Base-by-base conservation (phyloP, 2,329 filamentous ascomycete species). In the Diaporthe velutina region DNA sequence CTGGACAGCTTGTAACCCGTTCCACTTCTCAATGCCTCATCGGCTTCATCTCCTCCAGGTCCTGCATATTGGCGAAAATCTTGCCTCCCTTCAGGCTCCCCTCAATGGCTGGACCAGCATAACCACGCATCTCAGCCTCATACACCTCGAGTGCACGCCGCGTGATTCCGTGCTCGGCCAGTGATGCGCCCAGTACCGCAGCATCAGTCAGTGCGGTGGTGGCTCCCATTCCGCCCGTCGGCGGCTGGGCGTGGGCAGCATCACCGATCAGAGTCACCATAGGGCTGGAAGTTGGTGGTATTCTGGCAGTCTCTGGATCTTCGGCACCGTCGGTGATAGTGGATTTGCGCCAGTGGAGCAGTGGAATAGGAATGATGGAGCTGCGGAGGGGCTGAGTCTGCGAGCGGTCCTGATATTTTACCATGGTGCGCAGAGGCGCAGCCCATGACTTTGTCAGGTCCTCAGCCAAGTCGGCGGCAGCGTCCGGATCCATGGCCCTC, bases 251-350 rank as follows among this genome's bases (percentile, higher is more conserved):
- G 42, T 66, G 61, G 28, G 61, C 61, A n/a, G 61, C 61, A 19
- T 66, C 61, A 22, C 61, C 61, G 30, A 66, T 66, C 38, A 66
- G 61, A 19, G 61, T 66, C 19, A 66, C 61, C 61, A 66, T 66
- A 1, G 61, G 61, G 13, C 42, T 50, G 12, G 30, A 17, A 3
- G 17, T 15, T 25, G 60, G 10, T 10, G 60, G 50, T 10, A 15
- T 10, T 22, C 9, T 25, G 5, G 30, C 28, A 1, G 30, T 3
- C 13, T 3, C 60, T 17, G 60, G 50, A 6, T 2, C 61, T 50
- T 50, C 28, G 2, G 6, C 13, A 13, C 7, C 42, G 22, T 66
- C 6, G 4, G 19, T 13, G 22, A 6, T 19, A n/a, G 42, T 28
- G 5, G 40, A 10, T 0, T 50, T 35, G 30, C 42, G 61, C 61